Percentiles rank a stretch among this genome's conserved stretches.
These are phyloP conservation scores for Apiospora saccharicola DNA, from an alignment of 2,329 filamentous ascomycete genomes.

Conservation along the genomic window DNA sequence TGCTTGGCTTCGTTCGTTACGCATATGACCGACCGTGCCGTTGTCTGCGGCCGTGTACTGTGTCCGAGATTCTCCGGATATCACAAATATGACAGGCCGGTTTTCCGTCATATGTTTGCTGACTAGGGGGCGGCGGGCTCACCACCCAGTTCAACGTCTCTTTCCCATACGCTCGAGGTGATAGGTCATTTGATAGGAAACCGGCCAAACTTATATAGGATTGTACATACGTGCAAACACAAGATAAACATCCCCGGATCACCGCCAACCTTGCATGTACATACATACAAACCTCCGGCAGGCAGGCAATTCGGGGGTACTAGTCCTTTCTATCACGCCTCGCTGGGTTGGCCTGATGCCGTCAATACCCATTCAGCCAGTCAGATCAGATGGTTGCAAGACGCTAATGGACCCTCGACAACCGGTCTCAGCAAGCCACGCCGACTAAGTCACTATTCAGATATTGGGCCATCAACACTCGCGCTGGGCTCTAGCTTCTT, in stretches of 20 bases:
- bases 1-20: background rate
- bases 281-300: background rate
- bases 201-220: background rate
- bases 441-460: background rate
- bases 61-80: background rate
- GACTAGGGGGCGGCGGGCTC: background rate
- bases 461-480: background rate
- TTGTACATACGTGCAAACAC: background rate
- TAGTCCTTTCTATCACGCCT: background rate
- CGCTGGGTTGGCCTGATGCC: background rate
- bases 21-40: background rate
- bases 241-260: background rate
- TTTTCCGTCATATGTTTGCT: conserved; percentile 14
- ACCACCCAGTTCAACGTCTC: conserved; percentile 2
- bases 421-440: conserved; percentile 5
- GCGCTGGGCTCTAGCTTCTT: background rate
- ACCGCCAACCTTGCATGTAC: conserved; percentile 14
- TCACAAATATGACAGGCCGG: conserved; percentile 9
- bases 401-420: background rate
- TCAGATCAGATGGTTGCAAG: background rate
- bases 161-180: conserved; percentile 2
- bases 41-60: background rate
- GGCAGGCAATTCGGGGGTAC: background rate
- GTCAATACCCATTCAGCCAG: conserved; percentile 6
- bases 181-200: conserved; percentile 7